Base-by-base conservation (phyloP, 2,329 filamentous ascomycete genomes). In the Pseudogymnoascus sp. region DNA sequence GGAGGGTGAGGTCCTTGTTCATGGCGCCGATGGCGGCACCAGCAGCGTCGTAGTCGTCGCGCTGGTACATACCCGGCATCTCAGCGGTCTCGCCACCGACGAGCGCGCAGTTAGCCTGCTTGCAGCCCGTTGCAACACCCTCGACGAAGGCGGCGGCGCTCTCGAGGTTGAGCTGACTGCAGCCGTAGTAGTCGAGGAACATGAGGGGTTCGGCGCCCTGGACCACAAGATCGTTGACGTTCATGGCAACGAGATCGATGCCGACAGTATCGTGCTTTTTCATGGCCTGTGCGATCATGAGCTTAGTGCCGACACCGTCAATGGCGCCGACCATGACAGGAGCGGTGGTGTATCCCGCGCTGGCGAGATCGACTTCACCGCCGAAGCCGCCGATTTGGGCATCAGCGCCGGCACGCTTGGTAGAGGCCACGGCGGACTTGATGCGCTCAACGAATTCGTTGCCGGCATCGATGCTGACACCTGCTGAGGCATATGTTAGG, bases 81-180 rank as follows among this genome's bases (percentile, higher is more conserved):
- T 99, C 94, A 6, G 94, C 94, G 0, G 94, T 99, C 76, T 99
- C 94, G 47, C 94, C 94, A 38, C 94, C 94, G n/a, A 97, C 89
- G 2, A 99, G 82, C 14, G 92, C 92, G 70, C 93, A 96, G 47
- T 88, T 88, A 0, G 93, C 85, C 70, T 91, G 84, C 63, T 85
- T 84, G 76, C 94, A 99, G 57, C 94, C 94, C 30, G 87, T 82
- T 2, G 92, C 91, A 2, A 99, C 91, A 65, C 94, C 92, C 70
- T 91, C 84, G 39, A 99, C 89, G 71, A 99, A 97, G n/a, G 85
- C 81, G 9, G 89, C 86, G 0, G 91, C 91, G 4, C 85, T 85
- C 37, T 85, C 79, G 7, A 93, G 83, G 67, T 95, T 85, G 20
- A 99, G 83, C 73, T 88, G 88, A 74, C 90, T 91, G 80, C 92